Evolutionary conservation across 148 eudicot genomes (phyloP), one percentile per base, ranked within the genome.

Genomic region (Spergularia marina): DNA sequence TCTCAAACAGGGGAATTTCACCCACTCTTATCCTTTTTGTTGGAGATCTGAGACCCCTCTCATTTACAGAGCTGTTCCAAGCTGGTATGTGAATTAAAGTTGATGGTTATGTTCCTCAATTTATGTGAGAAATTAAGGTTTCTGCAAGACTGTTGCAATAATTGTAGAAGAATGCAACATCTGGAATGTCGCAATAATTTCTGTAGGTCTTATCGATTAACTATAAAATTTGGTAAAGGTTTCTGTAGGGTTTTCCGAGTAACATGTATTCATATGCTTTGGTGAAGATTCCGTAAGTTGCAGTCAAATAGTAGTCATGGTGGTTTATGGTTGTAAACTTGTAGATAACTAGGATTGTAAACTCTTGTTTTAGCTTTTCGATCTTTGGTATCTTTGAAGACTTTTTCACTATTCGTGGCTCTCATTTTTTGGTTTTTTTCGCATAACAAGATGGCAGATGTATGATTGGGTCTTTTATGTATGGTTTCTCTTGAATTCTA

Each of bases 21-120:
- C 87, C 12, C 99, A 95, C 78, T 83, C 88, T 41, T 95, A 92
- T 77, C 99, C 99, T 55, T 95, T 90, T 75, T 95, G 99, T 69
- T 91, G 96, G 96, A 91, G 99, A 85, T 95, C 99, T 41, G 97
- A 92, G 76, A 92, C 94, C 20, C 99, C 97, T 78, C 99, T 95
- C 68, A 95, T 95, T 44, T 92, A 95, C 78, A 90, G 99, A 85
- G 99, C 97, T 65, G 99, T 95, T 80, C 99, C 99, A 52, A 95
- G 96, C 85, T 95, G 99, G 97, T 91, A 84, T 7, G 81, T 71
- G 20, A 68, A 16, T 30, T 16, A 44, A 20, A 53, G 12, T 73
- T 52, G 36, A 47, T 47, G 39, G 11, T 23, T 51, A 55, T 65
- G 40, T 67, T 30, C 36, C 36, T 2, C 36, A 30, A 30, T 30